Percentiles rank a stretch among this genome's conserved stretches.
These are phyloP conservation scores for Scheffersomyces quercinus DNA, from an alignment of 1,139 yeast genomes.

Conservation along the genomic window DNA sequence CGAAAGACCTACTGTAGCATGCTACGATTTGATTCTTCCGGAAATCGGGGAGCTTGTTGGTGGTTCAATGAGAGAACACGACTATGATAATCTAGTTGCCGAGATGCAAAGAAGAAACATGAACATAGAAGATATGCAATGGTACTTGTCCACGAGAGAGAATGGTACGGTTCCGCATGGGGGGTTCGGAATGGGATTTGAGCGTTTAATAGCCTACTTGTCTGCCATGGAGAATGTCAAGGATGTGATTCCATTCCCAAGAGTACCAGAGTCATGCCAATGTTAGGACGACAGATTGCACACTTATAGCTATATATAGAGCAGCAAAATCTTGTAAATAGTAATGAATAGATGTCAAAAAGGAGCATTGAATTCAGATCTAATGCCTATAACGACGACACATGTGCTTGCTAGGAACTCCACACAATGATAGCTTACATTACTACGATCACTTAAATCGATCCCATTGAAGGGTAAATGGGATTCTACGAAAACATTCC, in stretches of 20 bases:
- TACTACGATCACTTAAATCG: no score
- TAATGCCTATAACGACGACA: no score
- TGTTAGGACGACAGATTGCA: conserved; percentile 21
- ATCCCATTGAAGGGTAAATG: no score
- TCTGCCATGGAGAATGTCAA: conserved; percentile 74
- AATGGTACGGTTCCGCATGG: conserved; percentile 93
- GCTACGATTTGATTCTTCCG: conserved; percentile 87
- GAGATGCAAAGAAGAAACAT: conserved; percentile 56
- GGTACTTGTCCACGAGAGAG: conserved; percentile 77
- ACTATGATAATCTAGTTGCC: conserved; percentile 42
- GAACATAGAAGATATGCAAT: conserved; percentile 62
- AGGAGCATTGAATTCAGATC: no score
- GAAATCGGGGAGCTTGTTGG: conserved; percentile 96
- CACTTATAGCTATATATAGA: no score
- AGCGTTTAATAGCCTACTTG: conserved; percentile 73
- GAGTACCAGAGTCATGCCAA: conserved; percentile 38
- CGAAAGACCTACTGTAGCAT: conserved; percentile 68
- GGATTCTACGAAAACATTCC: no score
- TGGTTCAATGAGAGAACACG: conserved; percentile 87
- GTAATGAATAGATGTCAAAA: not conserved
- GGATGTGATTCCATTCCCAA: conserved; percentile 85
- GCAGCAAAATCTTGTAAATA: conserved; percentile 2
- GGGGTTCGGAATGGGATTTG: conserved; percentile 96
- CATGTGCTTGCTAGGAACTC: no score
- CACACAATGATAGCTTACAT: no score